A percentile compares a stretch with the other conserved stretches of the same genome.
phyloP scores from a whole-genome alignment of 2,329 filamentous ascomycete species.

The Fusarium sublunatum region DNA sequence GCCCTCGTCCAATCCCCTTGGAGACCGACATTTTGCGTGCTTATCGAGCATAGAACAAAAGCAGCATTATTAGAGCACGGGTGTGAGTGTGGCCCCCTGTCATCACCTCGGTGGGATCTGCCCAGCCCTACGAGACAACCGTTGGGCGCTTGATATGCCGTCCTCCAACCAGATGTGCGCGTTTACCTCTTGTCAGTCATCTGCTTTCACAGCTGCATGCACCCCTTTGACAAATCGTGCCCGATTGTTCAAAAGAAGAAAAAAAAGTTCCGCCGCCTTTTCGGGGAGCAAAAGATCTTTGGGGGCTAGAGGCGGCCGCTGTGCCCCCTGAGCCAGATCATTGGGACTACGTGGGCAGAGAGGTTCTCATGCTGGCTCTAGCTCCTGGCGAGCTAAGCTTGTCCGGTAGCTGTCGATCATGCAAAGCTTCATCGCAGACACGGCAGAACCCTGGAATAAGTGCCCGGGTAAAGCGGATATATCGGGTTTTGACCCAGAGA shows the following conservation, averaged over 20 bases:
- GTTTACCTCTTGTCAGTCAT: constrained; percentile 7
- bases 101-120: constrained; percentile 7
- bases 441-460: neutral
- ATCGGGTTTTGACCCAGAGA: constrained; percentile 4
- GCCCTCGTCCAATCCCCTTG: constrained; percentile 22
- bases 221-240: constrained; percentile 25
- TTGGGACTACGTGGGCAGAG: constrained; percentile 28
- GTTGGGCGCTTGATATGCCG: constrained; percentile 24
- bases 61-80: constrained; percentile 6
- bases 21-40: constrained; percentile 28
- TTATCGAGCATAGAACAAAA: constrained; percentile 22
- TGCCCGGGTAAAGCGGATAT: constrained; percentile 8
- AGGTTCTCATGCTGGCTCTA: constrained; percentile 3
- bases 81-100: constrained; percentile 4
- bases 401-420: constrained; percentile 30
- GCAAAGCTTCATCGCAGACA: neutral
- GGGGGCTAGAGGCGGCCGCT: constrained; percentile 30
- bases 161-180: constrained; percentile 17
- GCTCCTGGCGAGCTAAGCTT: constrained; percentile 16
- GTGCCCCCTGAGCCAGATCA: constrained; percentile 41
- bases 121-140: constrained; percentile 32
- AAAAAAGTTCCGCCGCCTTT: constrained; percentile 18
- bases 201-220: constrained; percentile 1
- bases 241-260: neutral
- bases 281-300: constrained; percentile 29